phyloP scores from a whole-genome alignment of 2,329 filamentous ascomycete genomes.

The Pleoardoris graminearum region DNA sequence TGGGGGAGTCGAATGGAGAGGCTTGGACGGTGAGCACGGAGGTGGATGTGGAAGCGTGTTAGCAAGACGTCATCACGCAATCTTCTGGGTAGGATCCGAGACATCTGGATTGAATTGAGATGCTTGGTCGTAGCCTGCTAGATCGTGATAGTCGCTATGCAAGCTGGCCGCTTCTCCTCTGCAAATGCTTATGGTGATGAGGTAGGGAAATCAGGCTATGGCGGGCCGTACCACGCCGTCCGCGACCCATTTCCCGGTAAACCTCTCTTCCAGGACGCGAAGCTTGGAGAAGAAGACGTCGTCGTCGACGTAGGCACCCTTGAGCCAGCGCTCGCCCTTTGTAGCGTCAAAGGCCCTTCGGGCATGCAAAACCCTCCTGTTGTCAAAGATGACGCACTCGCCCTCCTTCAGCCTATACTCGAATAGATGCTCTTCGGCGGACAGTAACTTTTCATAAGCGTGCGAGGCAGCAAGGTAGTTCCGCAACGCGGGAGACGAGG shows the following conservation, averaged over 20 bases:
- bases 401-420: constrained; percentile 76
- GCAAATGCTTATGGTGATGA: constrained; percentile 9
- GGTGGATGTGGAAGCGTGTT: not conserved
- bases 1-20: not conserved
- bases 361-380: constrained; percentile 82
- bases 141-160: too few relatives aligned
- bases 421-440: constrained; percentile 62
- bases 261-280: constrained; percentile 48
- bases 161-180: not conserved
- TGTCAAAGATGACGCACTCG: constrained; percentile 93
- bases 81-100: not conserved
- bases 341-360: constrained; percentile 71
- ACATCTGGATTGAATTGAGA: not conserved
- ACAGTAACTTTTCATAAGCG: constrained; percentile 63
- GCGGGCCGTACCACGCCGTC: constrained; percentile 37
- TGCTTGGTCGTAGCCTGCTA: not conserved
- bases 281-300: constrained; percentile 61
- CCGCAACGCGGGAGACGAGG: constrained; percentile 31
- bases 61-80: not conserved
- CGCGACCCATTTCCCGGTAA: constrained; percentile 37
- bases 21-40: not conserved
- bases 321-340: constrained; percentile 75
- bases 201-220: too few relatives aligned
- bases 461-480: constrained; percentile 49
- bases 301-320: constrained; percentile 78